A percentile compares a stretch with the other conserved stretches of the same genome.
These are phyloP conservation scores for Trichophyton benhamiae DNA, from an alignment of 2,329 filamentous ascomycete genomes.

Conservation along the genomic window DNA sequence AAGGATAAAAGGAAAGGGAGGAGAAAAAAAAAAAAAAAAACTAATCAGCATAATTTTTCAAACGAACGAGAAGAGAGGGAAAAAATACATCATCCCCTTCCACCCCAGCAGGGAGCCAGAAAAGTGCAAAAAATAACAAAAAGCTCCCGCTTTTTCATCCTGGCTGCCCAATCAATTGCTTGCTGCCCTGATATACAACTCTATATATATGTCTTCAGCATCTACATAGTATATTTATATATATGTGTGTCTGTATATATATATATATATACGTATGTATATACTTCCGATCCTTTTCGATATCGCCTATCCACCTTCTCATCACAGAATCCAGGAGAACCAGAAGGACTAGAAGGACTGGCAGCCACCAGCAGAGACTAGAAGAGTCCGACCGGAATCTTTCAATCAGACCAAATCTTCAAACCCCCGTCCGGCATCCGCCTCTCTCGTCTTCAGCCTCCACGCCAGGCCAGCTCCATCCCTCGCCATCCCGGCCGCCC, in stretches of 20 bases:
- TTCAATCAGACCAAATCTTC: not conserved
- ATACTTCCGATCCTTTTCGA: not conserved
- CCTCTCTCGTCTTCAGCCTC: not conserved
- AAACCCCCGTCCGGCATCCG: not conserved
- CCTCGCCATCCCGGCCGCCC: not conserved
- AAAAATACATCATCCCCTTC: not conserved
- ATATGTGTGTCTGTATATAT: not conserved
- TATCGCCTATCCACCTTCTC: not conserved
- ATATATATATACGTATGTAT: not conserved
- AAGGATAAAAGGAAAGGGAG: not conserved
- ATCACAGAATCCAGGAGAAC: not conserved
- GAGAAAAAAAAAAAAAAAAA: not conserved
- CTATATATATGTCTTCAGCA: constrained; percentile 1
- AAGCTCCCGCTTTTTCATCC: not conserved
- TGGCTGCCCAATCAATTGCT: not conserved
- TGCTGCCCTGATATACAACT: not conserved
- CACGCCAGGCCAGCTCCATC: not conserved
- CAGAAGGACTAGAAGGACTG: not conserved
- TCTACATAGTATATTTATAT: not conserved
- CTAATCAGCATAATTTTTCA: constrained; percentile 2
- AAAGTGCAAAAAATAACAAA: not conserved
- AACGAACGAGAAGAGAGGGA: not conserved
- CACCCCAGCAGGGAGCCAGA: not conserved
- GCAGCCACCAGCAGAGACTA: not conserved
- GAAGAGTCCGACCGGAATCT: not conserved